Evolutionary conservation across 805 yeast species (phyloP).

Genomic region (Cyberlindnera euphorbiae): DNA sequence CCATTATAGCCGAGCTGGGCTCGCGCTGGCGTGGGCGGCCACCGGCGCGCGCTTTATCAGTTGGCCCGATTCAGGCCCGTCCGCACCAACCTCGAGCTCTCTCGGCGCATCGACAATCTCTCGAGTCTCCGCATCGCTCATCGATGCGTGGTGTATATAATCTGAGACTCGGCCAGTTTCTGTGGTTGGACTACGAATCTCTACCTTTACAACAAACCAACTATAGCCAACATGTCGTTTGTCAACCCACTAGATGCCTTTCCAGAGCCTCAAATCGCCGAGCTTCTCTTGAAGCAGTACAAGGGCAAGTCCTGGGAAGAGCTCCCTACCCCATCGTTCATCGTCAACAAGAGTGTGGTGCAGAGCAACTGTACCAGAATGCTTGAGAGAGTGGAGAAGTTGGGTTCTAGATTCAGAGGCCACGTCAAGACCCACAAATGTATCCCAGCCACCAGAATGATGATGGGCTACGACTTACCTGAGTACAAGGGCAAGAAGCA

Average conservation of each 20-base stretch:
- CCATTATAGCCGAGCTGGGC: too few species aligned
- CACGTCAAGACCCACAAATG: conserved; percentile 78
- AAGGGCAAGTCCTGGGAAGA: conserved; percentile 41
- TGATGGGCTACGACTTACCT: conserved; percentile 42
- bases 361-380: conserved; percentile 39
- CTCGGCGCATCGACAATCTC: too few species aligned
- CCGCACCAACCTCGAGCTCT: too few species aligned
- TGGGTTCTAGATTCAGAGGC: conserved; percentile 51
- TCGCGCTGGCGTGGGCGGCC: too few species aligned
- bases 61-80: too few species aligned
- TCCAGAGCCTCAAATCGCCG: conserved; percentile 15
- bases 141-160: too few species aligned
- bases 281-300: conserved; percentile 20
- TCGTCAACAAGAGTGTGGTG: conserved; percentile 41
- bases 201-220: not conserved
- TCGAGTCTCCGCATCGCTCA: conserved; percentile 1
- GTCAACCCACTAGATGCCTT: conserved; percentile 13
- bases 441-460: conserved; percentile 49
- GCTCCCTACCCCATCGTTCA: conserved; percentile 57
- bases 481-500: conserved; percentile 30
- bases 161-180: too few species aligned
- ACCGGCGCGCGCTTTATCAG: too few species aligned
- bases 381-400: conserved; percentile 36
- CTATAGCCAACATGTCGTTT: conserved; percentile 9
- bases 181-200: too few species aligned